These are phyloP conservation scores for Phytopythium boreale DNA, from an alignment of 352 stramenopile species.

Conservation along the genomic window DNA sequence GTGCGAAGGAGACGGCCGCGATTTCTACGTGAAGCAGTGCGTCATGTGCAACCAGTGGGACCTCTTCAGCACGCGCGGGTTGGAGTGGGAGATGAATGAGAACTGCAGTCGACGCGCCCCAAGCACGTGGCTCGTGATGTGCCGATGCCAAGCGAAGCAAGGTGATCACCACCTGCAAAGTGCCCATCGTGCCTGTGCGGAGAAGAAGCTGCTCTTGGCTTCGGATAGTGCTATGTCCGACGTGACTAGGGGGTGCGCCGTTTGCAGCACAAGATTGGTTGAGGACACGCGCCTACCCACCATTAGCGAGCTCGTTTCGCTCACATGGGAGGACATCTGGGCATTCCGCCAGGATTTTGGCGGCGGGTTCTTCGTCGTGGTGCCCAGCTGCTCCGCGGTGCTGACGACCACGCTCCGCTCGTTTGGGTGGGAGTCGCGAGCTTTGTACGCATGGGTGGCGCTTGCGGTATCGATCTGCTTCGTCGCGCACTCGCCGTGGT, in stretches of 20 bases:
- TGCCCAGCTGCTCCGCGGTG: slow-evolving; percentile 30
- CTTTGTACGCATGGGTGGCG: slow-evolving; percentile 35
- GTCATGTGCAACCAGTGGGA: slow-evolving; percentile 30
- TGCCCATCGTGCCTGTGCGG: slow-evolving; percentile 34
- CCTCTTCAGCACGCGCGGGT: slow-evolving; percentile 17
- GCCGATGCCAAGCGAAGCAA: slow-evolving; percentile 19
- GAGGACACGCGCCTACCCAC: slow-evolving; percentile 17
- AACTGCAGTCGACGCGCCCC: slow-evolving; percentile 22
- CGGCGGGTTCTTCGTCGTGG: slow-evolving; percentile 39
- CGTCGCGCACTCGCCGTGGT: slow-evolving; percentile 38
- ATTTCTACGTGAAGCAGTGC: slow-evolving; percentile 34
- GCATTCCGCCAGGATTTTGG: slow-evolving; percentile 28
- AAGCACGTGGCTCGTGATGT: slow-evolving; percentile 44
- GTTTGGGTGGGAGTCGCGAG: slow-evolving; percentile 29
- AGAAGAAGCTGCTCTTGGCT: slow-evolving; percentile 1
- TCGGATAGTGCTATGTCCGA: not conserved
- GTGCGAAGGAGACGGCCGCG: slow-evolving; percentile 19
- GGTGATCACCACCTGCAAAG: not conserved
- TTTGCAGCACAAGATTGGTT: slow-evolving; percentile 13
- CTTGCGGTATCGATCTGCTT: slow-evolving; percentile 39
- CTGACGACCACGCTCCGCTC: slow-evolving; percentile 26
- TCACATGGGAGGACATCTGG: slow-evolving; percentile 27
- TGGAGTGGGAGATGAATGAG: slow-evolving; percentile 28
- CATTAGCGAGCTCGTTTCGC: not conserved
- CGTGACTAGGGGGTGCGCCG: slow-evolving; percentile 1